These are phyloP conservation scores for Gastrolobium bilobum DNA, from an alignment of 306 rosid species.

Conservation along the genomic window DNA sequence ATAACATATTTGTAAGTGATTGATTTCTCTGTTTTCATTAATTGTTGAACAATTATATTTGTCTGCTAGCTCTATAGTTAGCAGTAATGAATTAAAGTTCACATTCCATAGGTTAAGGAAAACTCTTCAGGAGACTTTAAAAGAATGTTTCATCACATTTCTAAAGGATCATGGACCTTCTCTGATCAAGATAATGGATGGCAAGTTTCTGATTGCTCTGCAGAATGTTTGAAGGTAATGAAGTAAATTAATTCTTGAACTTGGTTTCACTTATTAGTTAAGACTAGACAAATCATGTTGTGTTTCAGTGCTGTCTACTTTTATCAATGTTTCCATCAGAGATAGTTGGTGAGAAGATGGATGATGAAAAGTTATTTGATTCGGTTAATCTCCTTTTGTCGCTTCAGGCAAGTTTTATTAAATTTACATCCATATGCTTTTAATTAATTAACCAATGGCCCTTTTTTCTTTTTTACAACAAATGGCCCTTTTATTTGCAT, in stretches of 20 bases:
- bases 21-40: neutral
- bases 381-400: slow-evolving; percentile 66
- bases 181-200: slow-evolving; percentile 79
- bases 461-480: neutral
- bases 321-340: slow-evolving; percentile 61
- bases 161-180: slow-evolving; percentile 78
- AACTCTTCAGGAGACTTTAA: slow-evolving; percentile 64
- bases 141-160: slow-evolving; percentile 67
- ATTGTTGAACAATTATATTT: neutral
- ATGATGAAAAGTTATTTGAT: slow-evolving; percentile 59
- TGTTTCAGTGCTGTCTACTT: slow-evolving; percentile 64
- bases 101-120: slow-evolving; percentile 50
- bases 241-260: neutral
- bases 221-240: slow-evolving; percentile 69
- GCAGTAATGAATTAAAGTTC: neutral
- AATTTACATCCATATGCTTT: neutral
- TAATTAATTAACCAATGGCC: neutral
- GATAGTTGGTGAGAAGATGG: slow-evolving; percentile 70
- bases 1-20: neutral
- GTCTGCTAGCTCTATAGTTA: neutral
- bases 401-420: slow-evolving; percentile 55
- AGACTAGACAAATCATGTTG: neutral
- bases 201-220: slow-evolving; percentile 80
- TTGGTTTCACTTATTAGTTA: neutral
- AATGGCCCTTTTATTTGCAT: neutral